phyloP scores from a whole-genome alignment of 2,329 filamentous ascomycete genomes.

The Pseudophaeomoniella oleicola region DNA sequence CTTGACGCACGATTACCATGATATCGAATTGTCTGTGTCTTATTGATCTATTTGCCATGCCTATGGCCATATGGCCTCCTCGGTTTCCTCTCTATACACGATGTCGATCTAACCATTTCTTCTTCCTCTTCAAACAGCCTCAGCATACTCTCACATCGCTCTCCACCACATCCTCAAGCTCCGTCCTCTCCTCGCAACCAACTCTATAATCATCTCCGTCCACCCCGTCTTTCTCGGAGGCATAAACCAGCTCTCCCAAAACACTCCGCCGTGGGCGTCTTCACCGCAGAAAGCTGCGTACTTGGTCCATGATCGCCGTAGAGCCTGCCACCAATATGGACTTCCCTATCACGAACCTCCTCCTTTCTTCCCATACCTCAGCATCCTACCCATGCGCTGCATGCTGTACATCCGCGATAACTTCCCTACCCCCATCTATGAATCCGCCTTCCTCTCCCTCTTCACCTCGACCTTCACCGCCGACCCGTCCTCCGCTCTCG shows the following conservation, averaged over 20 bases:
- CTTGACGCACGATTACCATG: too few relatives aligned
- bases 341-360: constrained; percentile 27
- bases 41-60: too few relatives aligned
- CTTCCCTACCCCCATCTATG: constrained; percentile 35
- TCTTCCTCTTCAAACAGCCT: too few relatives aligned
- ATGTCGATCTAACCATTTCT: too few relatives aligned
- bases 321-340: constrained; percentile 38
- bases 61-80: too few relatives aligned
- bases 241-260: constrained; percentile 49
- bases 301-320: constrained; percentile 31
- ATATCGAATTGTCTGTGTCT: too few relatives aligned
- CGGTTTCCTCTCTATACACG: too few relatives aligned
- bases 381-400: constrained; percentile 46
- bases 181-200: constrained; percentile 1
- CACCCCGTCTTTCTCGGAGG: constrained; percentile 59
- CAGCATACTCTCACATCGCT: constrained; percentile 51
- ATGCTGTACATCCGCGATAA: constrained; percentile 52
- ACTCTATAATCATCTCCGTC: constrained; percentile 21
- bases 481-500: constrained; percentile 26
- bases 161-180: neutral
- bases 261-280: constrained; percentile 60
- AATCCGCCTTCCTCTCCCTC: constrained; percentile 38
- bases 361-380: constrained; percentile 21
- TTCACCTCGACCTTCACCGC: constrained; percentile 28
- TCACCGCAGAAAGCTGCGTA: constrained; percentile 50